Base-by-base conservation (phyloP, 306 rosid species). In the Abrus pulchellus region DNA sequence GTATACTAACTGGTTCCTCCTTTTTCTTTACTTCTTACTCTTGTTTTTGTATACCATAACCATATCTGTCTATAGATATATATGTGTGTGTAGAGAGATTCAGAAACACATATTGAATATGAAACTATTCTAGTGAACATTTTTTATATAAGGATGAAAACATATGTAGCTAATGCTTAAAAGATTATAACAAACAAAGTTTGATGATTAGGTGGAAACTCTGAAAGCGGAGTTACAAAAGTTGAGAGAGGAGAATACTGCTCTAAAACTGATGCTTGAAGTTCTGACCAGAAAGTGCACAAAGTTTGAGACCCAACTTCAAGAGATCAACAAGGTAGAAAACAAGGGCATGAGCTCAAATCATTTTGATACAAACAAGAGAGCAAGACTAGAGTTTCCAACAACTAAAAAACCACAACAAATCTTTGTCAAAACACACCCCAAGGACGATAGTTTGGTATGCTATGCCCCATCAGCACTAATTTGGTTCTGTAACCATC, bases 391-490 rank as follows among this genome's bases (percentile, higher is more conserved):
- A 38, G 87, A 83, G 82, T 36, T 84, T 67, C 86, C 90, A 2
- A 40, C 79, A 3, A 80, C 83, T 4, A 85, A 79, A 34, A 79
- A 74, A 41, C 84, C 90, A 32, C 11, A 82, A 0, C 88, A 83
- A 75, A 49, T 92, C 57, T 82, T 89, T 14, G 83, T 90, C 52
- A 87, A 75, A 90, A 86, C 89, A 28, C 82, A 87, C 68, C 71
- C 93, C 12, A 79, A 53, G 61, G 97, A 89, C 68, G 81, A 82
- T 6, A 83, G 76, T 86, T 76, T 90, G 62, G 97, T 91, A 87
- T 54, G 48, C 33, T 36, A 44, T 44, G 88, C 33, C 40, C 9
- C 83, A 14, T 62, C 9, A 5, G 5, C 33, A 43, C 45, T 68
- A 43, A 3, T 30, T 33, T 72, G 49, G 11, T n/a, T 56, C 38